Base-by-base conservation (phyloP, 768 basidiomycete genomes). In the Psilocybe cubensis region DNA sequence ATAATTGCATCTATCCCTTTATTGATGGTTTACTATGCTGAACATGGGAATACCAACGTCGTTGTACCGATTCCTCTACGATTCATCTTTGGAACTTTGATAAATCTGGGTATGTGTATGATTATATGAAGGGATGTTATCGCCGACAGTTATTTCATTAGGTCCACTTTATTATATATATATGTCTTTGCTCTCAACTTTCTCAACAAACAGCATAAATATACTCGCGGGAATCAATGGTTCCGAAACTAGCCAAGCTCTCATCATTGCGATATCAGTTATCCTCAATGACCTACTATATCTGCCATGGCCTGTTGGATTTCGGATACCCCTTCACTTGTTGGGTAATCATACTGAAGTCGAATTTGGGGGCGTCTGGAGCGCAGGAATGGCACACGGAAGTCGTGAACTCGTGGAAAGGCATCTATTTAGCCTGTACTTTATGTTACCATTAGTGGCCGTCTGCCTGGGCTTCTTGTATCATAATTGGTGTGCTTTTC, bases 211-310 rank as follows among this genome's bases (percentile, higher is more conserved):
- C 74, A 91, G 91, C 70, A 97, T 98, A 80, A 99, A 99, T 73
- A 98, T 99, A 64, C 87, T 98, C 17, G 97, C 97, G 10, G 97
- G 96, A 8, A 91, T 98, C 63, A 98, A 99, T 69, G 97, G 96
- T 10, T 88, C 96, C 4, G 97, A 99, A 79, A 94, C 92, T 60
- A 84, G 87, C 59, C 97, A 99, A 74, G 92, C 96, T 0, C 77
- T 97, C 44, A 85, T 98, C 58, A 98, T 99, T 61, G 91, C 93
- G 3, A 59, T 93, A 9, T 97, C 94, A 0, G 89, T 99, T 62
- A 87, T 92, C 57, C 60, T 96, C 43, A 99, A 99, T 70, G 97
- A 98, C 68, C 74, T 96, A 14, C 76, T 99, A 28, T 98, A 94
- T 74, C 83, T 99, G n/a, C 94, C 95, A 1, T 92, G 90, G 91